Conservation (phyloP, 2,329 filamentous ascomycete genomes). For the Lachnellula suecica region DNA sequence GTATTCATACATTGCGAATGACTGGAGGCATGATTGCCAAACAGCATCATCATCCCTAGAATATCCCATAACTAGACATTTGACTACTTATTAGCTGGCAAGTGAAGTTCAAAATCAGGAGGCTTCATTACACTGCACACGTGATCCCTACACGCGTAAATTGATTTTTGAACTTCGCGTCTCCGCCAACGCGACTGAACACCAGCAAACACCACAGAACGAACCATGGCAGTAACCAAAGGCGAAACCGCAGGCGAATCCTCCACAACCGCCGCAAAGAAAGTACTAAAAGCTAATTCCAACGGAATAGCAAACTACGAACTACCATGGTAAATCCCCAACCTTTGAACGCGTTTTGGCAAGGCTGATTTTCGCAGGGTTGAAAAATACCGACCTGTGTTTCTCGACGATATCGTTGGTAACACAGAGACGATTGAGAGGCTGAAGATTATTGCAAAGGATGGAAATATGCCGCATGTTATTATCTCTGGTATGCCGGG, state of each 20-base stretch:
- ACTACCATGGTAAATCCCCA: constrained; percentile 65
- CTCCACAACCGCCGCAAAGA: constrained; percentile 56
- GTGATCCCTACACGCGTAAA: constrained; percentile 8
- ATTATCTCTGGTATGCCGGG: constrained; percentile 99
- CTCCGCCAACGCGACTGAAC: constrained; percentile 19
- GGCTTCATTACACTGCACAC: neutral
- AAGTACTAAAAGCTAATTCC: constrained; percentile 48
- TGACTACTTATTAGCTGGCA: too few species aligned
- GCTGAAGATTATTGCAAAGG: constrained; percentile 95
- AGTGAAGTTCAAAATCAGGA: too few species aligned
- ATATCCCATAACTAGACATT: too few species aligned
- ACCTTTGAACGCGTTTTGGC: constrained; percentile 9
- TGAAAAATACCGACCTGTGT: constrained; percentile 94
- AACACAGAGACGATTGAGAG: constrained; percentile 98
- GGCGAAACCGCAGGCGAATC: constrained; percentile 53
- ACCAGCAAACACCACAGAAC: constrained; percentile 11
- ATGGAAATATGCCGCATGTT: constrained; percentile 98
- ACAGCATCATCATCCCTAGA: too few species aligned
- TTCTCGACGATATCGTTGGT: constrained; percentile 94
- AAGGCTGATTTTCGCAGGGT: constrained; percentile 62
- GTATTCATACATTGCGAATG: too few species aligned
- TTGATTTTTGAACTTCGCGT: constrained; percentile 7
- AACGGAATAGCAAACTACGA: constrained; percentile 64
- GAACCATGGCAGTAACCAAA: constrained; percentile 28
- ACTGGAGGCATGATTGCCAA: too few species aligned